Evolutionary conservation across 139 green algal genomes (phyloP).

Genomic region (Spirogloea muscicola): DNA sequence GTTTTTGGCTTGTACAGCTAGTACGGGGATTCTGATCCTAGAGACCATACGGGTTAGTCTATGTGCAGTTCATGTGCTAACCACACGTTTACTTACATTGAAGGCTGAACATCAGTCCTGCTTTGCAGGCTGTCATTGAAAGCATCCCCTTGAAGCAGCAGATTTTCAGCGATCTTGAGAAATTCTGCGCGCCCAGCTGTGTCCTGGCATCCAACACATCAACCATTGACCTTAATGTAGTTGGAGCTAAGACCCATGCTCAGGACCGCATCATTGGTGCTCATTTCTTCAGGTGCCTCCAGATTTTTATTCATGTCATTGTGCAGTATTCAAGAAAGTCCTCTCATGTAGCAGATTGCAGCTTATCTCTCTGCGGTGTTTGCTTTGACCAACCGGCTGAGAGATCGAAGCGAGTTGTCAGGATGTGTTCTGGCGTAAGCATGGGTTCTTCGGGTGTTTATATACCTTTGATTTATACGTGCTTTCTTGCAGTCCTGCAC

Average conservation of each 20-base stretch:
- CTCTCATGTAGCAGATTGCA: too few relatives aligned
- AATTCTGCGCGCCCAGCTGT: slow-evolving; percentile 64
- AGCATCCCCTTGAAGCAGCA: slow-evolving; percentile 89
- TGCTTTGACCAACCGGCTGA: too few relatives aligned
- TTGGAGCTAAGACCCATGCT: slow-evolving; percentile 62
- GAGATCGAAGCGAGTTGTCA: not conserved
- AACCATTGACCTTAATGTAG: slow-evolving; percentile 93
- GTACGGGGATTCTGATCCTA: too few relatives aligned
- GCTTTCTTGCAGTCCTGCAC: slow-evolving; percentile 80
- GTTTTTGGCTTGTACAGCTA: too few relatives aligned
- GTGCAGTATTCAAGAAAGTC: too few relatives aligned
- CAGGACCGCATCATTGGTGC: slow-evolving; percentile 78
- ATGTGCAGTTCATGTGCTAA: too few relatives aligned
- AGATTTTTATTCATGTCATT: too few relatives aligned
- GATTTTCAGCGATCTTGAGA: slow-evolving; percentile 71
- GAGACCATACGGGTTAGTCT: too few relatives aligned
- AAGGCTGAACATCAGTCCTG: too few relatives aligned
- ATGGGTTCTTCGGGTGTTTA: not conserved
- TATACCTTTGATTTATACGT: not conserved
- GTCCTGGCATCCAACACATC: slow-evolving; percentile 98
- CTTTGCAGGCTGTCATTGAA: slow-evolving; percentile 82
- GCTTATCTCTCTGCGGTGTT: too few relatives aligned
- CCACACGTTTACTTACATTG: too few relatives aligned
- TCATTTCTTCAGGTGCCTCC: slow-evolving; percentile 48
- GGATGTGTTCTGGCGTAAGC: not conserved